Base-by-base conservation (phyloP, 202 grass and related monocot species). In the Schoenoplectus tabernaemontani region DNA sequence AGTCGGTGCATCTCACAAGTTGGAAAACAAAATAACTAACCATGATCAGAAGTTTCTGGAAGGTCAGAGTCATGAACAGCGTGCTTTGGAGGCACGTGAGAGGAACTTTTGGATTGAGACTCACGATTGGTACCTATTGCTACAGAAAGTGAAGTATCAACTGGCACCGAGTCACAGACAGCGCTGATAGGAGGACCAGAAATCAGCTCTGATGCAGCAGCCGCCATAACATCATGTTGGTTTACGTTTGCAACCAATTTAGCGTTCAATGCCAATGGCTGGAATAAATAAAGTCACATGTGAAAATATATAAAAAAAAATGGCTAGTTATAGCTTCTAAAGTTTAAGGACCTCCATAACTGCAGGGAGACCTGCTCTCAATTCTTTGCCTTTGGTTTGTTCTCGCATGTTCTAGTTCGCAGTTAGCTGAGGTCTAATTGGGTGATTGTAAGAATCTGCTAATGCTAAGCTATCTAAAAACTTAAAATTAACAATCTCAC, bases 251-350 rank as follows among this genome's bases (percentile, higher is more conserved):
- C 57, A 84, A 37, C 17, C 36, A 16, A 38, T 4, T 84, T n/a
- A 24, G 5, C 11, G 1, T 77, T 20, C 82, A 57, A 77, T n/a
- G 44, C 59, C 12, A 43, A 43, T 4, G 82, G 82, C 82, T 84
- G 44, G 10, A 78, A 67, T 34, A 78, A 7, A n/a, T 57, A n/a
- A 73, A 17, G 28, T 11, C 22, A 63, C 34, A 44, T 63, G 77
- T n/a, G 8, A 63, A 82, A 57, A 57, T 68, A 10, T 20, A 59
- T 59, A n/a, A n/a, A n/a, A 22, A 65, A 67, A 67, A 33, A 46
- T 7, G 54, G 8, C 6, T 46, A 54, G 28, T 34, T n/a, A n/a
- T 37, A 44, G 6, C 78, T 64, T 59, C 60, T 7, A 41, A 10
- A 78, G 30, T 38, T 61, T 8, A 47, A 67, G 17, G 7, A 33